Percentiles rank a stretch among this genome's conserved stretches.
Conservation (phyloP, 1,139 yeast genomes). For the Magnusiomyces suaveolens region DNA sequence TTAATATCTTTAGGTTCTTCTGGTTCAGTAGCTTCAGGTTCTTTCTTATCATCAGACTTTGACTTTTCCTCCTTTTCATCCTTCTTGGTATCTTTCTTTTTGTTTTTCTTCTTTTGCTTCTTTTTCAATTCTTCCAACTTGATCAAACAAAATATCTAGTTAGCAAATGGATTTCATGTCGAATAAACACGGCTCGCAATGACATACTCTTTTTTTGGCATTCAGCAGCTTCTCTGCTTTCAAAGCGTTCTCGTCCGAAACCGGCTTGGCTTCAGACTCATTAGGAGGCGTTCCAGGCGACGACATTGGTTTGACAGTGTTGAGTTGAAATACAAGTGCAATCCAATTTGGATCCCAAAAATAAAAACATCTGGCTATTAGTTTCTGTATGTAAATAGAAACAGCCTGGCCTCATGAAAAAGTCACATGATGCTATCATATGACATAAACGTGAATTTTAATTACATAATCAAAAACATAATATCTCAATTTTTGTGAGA, state of each 20-base stretch:
- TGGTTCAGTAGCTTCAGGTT: background rate
- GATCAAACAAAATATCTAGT: background rate
- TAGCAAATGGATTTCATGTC: background rate
- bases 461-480: too few relatives aligned
- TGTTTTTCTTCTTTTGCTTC: constrained; percentile 41
- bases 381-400: too few relatives aligned
- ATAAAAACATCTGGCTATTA: too few relatives aligned
- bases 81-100: constrained; percentile 20
- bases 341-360: too few relatives aligned
- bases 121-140: constrained; percentile 53
- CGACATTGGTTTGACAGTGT: too few relatives aligned
- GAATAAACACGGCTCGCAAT: background rate
- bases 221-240: constrained; percentile 54
- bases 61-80: background rate
- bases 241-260: constrained; percentile 26
- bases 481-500: too few relatives aligned
- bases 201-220: constrained; percentile 46
- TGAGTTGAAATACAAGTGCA: too few relatives aligned
- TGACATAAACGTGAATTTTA: too few relatives aligned
- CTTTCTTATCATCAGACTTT: background rate
- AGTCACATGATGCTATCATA: too few relatives aligned
- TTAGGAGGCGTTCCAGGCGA: background rate
- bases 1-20: constrained; percentile 4
- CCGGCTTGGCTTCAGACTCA: constrained; percentile 5
- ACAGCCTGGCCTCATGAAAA: too few relatives aligned